Percentiles rank a stretch among this genome's conserved stretches.
phyloP scores from a whole-genome alignment of 2,329 filamentous ascomycete species.

The Immersiporthe knoxdaviesiana region DNA sequence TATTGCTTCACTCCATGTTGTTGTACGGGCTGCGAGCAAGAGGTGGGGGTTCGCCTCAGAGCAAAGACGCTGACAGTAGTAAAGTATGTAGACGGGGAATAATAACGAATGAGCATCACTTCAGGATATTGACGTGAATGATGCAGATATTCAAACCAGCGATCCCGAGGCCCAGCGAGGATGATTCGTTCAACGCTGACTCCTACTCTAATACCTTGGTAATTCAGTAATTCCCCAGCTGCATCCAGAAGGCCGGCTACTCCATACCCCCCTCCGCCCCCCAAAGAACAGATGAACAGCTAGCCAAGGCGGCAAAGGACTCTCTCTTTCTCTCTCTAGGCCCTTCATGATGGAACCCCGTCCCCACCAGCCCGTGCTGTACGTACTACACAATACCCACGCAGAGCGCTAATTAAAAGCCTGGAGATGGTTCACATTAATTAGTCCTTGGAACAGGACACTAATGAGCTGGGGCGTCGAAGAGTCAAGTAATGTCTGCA shows the following conservation, averaged over 20 bases:
- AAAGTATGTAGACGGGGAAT: too few species aligned
- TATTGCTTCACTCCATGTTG: background rate
- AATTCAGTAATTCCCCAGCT: too few species aligned
- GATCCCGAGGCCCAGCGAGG: too few species aligned
- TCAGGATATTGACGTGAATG: too few species aligned
- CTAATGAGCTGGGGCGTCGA: background rate
- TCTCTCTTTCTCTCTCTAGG: background rate
- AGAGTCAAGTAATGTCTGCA: background rate
- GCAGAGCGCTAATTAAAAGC: background rate
- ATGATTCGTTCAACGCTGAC: background rate
- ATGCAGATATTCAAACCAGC: too few species aligned
- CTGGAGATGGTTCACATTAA: background rate
- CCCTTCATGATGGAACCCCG: too few species aligned
- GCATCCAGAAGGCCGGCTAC: background rate
- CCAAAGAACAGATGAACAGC: background rate
- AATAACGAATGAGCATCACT: too few species aligned
- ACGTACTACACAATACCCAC: background rate
- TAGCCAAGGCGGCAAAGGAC: background rate
- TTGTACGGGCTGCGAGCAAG: background rate
- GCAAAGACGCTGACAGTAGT: too few species aligned
- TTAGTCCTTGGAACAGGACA: background rate
- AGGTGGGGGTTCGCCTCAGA: too few species aligned
- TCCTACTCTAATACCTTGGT: background rate
- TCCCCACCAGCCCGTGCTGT: background rate
- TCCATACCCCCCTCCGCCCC: background rate